Base-by-base conservation (phyloP, 805 yeast genomes). In the Barnettozyma vustinii region DNA sequence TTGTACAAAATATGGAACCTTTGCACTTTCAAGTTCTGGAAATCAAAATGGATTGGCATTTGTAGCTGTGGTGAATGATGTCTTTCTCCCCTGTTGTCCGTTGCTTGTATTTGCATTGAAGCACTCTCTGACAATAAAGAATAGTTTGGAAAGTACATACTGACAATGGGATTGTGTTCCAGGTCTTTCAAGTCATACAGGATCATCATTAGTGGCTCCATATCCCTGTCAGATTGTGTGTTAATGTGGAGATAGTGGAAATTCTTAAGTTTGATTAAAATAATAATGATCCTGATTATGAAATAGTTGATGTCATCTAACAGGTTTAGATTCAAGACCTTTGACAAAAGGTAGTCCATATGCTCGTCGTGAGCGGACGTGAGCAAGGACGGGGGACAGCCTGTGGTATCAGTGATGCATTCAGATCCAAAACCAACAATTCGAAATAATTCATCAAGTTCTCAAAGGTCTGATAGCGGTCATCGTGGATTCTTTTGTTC, bases 301-400 rank as follows among this genome's bases (percentile, higher is more conserved):
- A 52, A 50, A 45, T 56, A 59, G 44, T 53, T 58, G 42, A 56
- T 42, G 36, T 56, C 61, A 40, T 59, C 57, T 44, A 54, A 54
- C 23, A 58, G 42, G 40, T 56, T 58, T 43, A 57, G 21, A 10
- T 52, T 47, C 9, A 52, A 23, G 18, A 56, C 50, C 26, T 49
- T 57, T 5, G 47, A 49, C 13, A 56, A 39, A 10, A 55, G 16
- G 36, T 50, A 54, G 2, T 40, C 45, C 15, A 44, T 19, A 18
- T 16, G 18, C 9, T 13, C 21, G 20, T 37, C 36, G 4, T 36
- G 21, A n/a, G 18, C 9, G 33, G 37, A 45, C 21, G 48, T 48
- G 10, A 48, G 25, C 9, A 45, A 40, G 2, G 46, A 18, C 19
- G 53, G 52, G 35, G 53, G 53, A n/a, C n/a, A 7, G 35, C 44